These are phyloP conservation scores for Boletus pseudopeckii DNA, from an alignment of 768 basidiomycete species.

Conservation along the genomic window DNA sequence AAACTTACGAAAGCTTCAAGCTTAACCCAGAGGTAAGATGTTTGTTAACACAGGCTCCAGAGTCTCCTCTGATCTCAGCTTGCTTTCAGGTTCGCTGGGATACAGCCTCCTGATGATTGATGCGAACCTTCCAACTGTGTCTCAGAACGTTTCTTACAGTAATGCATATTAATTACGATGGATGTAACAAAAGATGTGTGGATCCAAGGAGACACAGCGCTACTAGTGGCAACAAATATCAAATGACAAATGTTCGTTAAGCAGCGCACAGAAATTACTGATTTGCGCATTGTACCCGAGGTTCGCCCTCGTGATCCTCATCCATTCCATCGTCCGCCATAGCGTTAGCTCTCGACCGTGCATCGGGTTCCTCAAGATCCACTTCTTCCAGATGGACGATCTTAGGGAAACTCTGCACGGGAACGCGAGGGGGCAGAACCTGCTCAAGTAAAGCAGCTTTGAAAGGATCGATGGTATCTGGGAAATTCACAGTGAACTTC, in stretches of 20 bases:
- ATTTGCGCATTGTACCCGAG: conserved; percentile 94
- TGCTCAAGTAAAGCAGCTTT: conserved; percentile 72
- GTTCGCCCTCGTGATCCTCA: conserved; percentile 82
- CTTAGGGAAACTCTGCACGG: conserved; percentile 66
- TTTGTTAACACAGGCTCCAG: too few relatives aligned
- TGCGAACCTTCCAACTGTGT: background rate
- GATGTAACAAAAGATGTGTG: conserved; percentile 28
- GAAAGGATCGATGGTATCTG: conserved; percentile 68
- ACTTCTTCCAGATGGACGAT: conserved; percentile 78
- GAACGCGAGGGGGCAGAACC: conserved; percentile 77
- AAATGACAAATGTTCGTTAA: conserved; percentile 14
- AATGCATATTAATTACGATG: conserved; percentile 29
- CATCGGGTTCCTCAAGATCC: conserved; percentile 74
- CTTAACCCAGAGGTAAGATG: conserved; percentile 69
- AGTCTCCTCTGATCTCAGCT: background rate
- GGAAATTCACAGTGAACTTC: conserved; percentile 85
- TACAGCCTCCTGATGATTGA: conserved; percentile 8
- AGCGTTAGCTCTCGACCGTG: conserved; percentile 42
- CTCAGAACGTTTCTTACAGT: conserved; percentile 3
- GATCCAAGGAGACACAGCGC: conserved; percentile 29
- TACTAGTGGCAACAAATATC: conserved; percentile 22
- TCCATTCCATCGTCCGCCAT: conserved; percentile 84
- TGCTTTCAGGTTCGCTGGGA: conserved; percentile 30
- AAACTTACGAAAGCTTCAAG: conserved; percentile 79
- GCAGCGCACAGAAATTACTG: conserved; percentile 46